Evolutionary conservation across 495 filamentous ascomycete genomes (phyloP).

Genomic region (Aspergillus nanangensis): DNA sequence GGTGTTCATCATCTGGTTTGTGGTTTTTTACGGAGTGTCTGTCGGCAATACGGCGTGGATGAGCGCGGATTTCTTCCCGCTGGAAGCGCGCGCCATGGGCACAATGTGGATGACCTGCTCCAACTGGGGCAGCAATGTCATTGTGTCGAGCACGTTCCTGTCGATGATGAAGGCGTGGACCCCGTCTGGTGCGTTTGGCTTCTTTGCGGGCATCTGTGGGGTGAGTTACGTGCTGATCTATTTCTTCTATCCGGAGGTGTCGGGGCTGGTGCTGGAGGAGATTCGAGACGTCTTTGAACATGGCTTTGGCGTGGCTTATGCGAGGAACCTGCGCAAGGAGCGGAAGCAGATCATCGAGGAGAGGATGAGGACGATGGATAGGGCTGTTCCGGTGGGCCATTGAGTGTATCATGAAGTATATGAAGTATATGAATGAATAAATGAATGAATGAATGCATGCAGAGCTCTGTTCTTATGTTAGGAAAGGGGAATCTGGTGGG

Average conservation of each 20-base stretch:
- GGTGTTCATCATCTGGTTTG: conserved; percentile 44
- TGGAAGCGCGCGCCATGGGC: conserved; percentile 48
- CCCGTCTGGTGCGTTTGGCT: conserved; percentile 47
- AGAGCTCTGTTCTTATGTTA: background rate
- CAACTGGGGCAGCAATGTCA: conserved; percentile 49
- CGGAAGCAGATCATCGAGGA: background rate
- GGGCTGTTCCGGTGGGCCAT: background rate
- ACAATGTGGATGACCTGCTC: conserved; percentile 50
- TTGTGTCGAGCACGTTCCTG: conserved; percentile 49
- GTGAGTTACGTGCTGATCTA: conserved; percentile 42
- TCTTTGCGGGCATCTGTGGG: conserved; percentile 47
- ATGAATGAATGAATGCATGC: background rate
- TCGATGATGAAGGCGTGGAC: conserved; percentile 45
- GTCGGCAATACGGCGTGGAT: conserved; percentile 50
- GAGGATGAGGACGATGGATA: background rate
- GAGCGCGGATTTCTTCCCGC: conserved; percentile 46
- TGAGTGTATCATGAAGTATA: background rate
- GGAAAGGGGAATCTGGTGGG: no score
- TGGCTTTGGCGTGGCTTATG: conserved; percentile 28
- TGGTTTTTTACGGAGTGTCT: conserved; percentile 40
- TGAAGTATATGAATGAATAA: background rate
- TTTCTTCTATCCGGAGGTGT: conserved; percentile 49
- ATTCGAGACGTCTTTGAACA: conserved; percentile 45
- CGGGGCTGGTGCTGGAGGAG: conserved; percentile 45
- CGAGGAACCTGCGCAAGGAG: background rate